Evolutionary conservation across 371 early-diverging fungal genomes (phyloP).

Genomic region (Mortierella sp.): DNA sequence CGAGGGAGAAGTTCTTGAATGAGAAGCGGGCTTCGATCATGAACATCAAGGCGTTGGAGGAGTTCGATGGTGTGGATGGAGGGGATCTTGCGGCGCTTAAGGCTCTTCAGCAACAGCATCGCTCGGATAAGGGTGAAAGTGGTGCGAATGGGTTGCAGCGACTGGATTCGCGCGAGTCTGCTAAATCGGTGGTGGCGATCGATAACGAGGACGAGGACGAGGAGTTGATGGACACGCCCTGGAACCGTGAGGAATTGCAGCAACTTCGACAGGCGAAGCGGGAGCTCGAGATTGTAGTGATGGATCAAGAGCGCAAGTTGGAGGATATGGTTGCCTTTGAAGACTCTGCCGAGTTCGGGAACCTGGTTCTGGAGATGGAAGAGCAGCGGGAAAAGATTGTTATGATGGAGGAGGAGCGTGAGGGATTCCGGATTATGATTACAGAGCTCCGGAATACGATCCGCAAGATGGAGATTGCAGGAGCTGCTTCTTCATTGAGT

Average conservation of each 20-base stretch:
- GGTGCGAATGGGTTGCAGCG: not conserved
- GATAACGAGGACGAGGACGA: constrained; percentile 29
- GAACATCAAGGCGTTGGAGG: constrained; percentile 27
- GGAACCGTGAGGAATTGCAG: constrained; percentile 53
- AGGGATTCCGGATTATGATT: constrained; percentile 29
- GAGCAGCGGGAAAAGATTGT: constrained; percentile 62
- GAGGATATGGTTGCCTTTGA: constrained; percentile 59
- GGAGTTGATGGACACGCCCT: constrained; percentile 43
- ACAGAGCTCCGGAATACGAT: constrained; percentile 45
- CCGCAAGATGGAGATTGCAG: constrained; percentile 41
- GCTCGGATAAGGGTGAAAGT: not conserved
- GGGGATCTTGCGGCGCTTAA: constrained; percentile 24
- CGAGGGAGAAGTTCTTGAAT: constrained; percentile 38
- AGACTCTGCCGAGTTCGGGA: constrained; percentile 59
- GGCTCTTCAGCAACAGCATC: constrained; percentile 17
- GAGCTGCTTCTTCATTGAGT: constrained; percentile 13
- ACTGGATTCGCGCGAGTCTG: not conserved
- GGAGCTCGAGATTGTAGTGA: constrained; percentile 57
- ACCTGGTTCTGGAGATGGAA: constrained; percentile 57
- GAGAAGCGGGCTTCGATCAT: constrained; percentile 52
- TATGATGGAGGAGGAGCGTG: constrained; percentile 56
- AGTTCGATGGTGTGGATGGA: constrained; percentile 16
- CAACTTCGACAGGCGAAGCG: constrained; percentile 58
- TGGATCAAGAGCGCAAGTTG: constrained; percentile 52
- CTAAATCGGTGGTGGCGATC: constrained; percentile 8